A percentile compares a stretch with the other conserved stretches of the same genome.
These are phyloP conservation scores for Melocanna baccifera DNA, from an alignment of 176 grass and related monocot species.

Conservation along the genomic window DNA sequence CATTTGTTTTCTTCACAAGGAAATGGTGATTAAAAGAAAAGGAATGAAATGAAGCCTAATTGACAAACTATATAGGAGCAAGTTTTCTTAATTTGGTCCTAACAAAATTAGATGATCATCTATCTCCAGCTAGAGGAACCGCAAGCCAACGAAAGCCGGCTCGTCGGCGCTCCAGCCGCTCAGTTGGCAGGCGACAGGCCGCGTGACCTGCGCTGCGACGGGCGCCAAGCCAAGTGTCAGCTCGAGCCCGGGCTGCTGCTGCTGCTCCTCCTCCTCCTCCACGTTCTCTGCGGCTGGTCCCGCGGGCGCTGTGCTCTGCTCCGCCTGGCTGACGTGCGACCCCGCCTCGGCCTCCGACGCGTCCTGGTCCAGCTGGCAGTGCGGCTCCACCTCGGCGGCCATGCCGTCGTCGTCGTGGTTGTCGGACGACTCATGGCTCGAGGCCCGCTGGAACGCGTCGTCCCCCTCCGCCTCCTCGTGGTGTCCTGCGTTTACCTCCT, in stretches of 20 bases:
- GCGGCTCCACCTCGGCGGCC: background rate
- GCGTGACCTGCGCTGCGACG: background rate
- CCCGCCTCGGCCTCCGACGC: conserved; percentile 24
- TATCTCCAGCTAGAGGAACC: conserved; percentile 16
- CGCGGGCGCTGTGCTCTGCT: background rate
- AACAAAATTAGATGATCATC: too few relatives aligned
- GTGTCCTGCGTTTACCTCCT: background rate
- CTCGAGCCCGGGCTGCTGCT: conserved; percentile 22
- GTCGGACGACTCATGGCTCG: conserved; percentile 20
- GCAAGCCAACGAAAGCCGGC: conserved; percentile 14
- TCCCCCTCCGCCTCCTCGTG: background rate
- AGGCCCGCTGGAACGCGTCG: background rate
- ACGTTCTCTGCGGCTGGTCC: background rate
- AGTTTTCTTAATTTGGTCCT: too few relatives aligned
- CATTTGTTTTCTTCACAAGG: too few relatives aligned
- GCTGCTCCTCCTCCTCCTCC: conserved; percentile 6
- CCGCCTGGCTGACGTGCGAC: conserved; percentile 61
- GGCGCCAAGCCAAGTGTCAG: conserved; percentile 47
- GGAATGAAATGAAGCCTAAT: too few relatives aligned
- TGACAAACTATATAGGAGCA: too few relatives aligned
- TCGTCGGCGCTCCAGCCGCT: background rate
- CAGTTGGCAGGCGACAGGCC: background rate
- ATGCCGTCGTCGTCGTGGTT: background rate
- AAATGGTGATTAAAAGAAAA: too few relatives aligned
- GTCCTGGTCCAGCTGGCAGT: background rate